Evolutionary conservation across 768 basidiomycete species (phyloP), one percentile per base, ranked within the genome.

Genomic region (Hypholoma fasciculare): DNA sequence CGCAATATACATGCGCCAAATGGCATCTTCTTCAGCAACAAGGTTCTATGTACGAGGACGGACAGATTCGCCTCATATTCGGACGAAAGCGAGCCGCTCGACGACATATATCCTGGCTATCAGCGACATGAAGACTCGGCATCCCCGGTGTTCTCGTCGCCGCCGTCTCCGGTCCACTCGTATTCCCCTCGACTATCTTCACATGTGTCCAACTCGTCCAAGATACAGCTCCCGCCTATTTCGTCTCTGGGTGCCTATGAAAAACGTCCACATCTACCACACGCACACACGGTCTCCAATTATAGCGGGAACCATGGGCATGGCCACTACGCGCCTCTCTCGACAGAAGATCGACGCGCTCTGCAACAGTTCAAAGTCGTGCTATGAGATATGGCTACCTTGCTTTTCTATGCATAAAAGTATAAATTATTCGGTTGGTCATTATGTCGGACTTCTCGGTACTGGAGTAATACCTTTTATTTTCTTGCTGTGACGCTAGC

Each of bases 1-100:
- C 83, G 86, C 56, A 78, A 74, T 59, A 77, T 93, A 56, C 80
- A 79, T 17, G 84, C 89, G 27, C 89, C 90, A 4, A 81, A 81
- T 56, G 87, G 88, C 3, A 74, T 92, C n/a, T 92, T 89, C 67
- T 76, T 83, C 43, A 90, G 88, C 59, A 88, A 85, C 66, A 90
- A 89, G 72, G 71, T 81, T 36, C 68, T 77, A 26, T 72, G 72
- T 62, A 60, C 72, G 20, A 71, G 75, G 55, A 67, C 71, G 30
- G 81, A 82, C 61, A 74, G 78, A 4, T 74, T 72, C 61, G 75
- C 79, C 6, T 76, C 78, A 43, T 74, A 76, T 50, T 79, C 78
- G 27, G 80, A 82, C 57, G 80, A 82, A 27, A 72, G 72, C 58
- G 79, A 81, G 50, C 62, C 69, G 3, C 65, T 73, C 42, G 76